phyloP scores from a whole-genome alignment of 2,329 filamentous ascomycete species.

The Fusarium chaquense region DNA sequence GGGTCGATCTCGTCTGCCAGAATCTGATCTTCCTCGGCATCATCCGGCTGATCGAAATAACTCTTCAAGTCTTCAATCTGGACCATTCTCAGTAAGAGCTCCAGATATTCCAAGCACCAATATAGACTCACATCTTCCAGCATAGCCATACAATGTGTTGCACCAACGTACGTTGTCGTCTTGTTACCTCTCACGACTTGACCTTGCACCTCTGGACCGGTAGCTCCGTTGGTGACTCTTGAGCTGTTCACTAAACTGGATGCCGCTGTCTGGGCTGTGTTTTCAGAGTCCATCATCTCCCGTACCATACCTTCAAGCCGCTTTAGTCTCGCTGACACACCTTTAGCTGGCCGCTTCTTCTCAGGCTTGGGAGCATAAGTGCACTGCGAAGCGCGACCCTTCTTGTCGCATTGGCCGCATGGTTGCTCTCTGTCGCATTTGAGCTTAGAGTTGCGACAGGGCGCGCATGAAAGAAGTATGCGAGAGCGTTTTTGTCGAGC shows the following conservation, averaged over 20 bases:
- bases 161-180: constrained; percentile 66
- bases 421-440: constrained; percentile 67
- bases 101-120: neutral
- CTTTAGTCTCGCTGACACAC: constrained; percentile 66
- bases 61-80: constrained; percentile 70
- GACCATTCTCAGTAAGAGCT: constrained; percentile 10
- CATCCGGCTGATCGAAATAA: constrained; percentile 65
- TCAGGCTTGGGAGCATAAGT: constrained; percentile 62
- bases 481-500: constrained; percentile 59
- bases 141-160: constrained; percentile 71
- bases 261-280: neutral
- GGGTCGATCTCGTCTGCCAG: constrained; percentile 53
- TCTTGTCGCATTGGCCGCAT: constrained; percentile 66
- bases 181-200: constrained; percentile 59
- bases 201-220: constrained; percentile 49
- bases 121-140: constrained; percentile 65
- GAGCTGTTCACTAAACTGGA: neutral
- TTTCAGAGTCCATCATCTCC: constrained; percentile 62
- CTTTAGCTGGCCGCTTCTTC: constrained; percentile 56
- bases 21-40: constrained; percentile 51
- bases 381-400: constrained; percentile 60
- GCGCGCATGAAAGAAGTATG: constrained; percentile 64
- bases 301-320: constrained; percentile 70
- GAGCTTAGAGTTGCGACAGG: constrained; percentile 66
- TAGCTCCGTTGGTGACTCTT: constrained; percentile 17